These are phyloP conservation scores for Cyclostephanos tholiformis DNA, from an alignment of 108 stramenopile species.

Conservation along the genomic window DNA sequence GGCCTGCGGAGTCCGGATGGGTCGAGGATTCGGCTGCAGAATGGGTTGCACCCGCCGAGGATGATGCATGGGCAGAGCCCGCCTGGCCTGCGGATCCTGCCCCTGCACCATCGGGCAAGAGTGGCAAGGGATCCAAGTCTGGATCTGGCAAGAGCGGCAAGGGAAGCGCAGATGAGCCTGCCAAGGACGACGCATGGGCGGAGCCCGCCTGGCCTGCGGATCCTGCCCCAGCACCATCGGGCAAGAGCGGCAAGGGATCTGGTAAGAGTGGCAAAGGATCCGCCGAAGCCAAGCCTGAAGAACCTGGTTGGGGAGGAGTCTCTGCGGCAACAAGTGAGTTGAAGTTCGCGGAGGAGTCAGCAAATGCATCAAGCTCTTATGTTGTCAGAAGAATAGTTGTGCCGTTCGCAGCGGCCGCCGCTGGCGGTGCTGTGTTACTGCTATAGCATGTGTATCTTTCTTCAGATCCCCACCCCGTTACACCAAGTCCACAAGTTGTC, in stretches of 20 bases:
- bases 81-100: too few relatives aligned
- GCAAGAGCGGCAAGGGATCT: too few relatives aligned
- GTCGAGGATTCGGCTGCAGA: neutral
- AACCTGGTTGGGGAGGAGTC: neutral
- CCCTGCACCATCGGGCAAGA: too few relatives aligned
- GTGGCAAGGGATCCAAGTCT: too few relatives aligned
- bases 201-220: too few relatives aligned
- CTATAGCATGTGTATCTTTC: neutral
- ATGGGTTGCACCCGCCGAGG: neutral
- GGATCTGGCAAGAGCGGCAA: too few relatives aligned
- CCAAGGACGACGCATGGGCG: too few relatives aligned
- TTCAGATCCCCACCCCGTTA: neutral
- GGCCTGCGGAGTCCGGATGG: neutral
- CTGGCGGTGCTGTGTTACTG: conserved; percentile 11
- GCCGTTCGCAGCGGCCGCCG: neutral
- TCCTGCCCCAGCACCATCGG: neutral
- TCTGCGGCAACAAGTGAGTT: conserved; percentile 4
- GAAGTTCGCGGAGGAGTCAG: conserved; percentile 1
- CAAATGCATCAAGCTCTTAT: neutral
- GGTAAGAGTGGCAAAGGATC: neutral
- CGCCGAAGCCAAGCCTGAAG: neutral
- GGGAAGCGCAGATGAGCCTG: too few relatives aligned
- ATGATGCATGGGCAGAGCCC: too few relatives aligned
- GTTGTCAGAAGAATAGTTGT: conserved; percentile 4
- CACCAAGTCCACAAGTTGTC: neutral